Percentiles rank a stretch among this genome's conserved stretches.
phyloP scores from a whole-genome alignment of 345 rosid genomes.

The Draba incana region DNA sequence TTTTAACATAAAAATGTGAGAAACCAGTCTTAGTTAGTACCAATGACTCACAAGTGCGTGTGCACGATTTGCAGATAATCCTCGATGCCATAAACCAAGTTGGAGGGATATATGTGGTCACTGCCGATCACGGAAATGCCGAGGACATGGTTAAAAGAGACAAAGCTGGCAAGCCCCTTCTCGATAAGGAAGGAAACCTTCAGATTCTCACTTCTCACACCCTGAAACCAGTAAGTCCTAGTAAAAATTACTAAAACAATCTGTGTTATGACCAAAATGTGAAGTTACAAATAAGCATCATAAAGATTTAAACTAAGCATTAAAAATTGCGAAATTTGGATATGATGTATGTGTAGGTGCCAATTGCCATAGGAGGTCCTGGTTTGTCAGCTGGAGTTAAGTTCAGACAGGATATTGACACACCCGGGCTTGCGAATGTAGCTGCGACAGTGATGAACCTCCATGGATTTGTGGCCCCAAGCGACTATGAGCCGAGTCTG shows the following conservation, averaged over 20 bases:
- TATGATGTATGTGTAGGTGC: conserved; percentile 58
- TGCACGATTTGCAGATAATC: conserved; percentile 62
- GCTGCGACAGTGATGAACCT: conserved; percentile 98
- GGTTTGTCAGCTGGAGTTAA: conserved; percentile 70
- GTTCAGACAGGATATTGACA: conserved; percentile 69
- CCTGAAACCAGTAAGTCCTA: conserved; percentile 73
- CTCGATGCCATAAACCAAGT: conserved; percentile 80
- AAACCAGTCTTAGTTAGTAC: not conserved
- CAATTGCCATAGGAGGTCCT: conserved; percentile 95
- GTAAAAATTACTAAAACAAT: not conserved
- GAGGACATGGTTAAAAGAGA: conserved; percentile 99
- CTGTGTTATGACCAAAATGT: not conserved
- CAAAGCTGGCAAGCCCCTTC: conserved; percentile 74
- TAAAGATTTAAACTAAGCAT: conserved; percentile 6
- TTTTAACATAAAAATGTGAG: not conserved
- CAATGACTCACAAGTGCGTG: conserved; percentile 10
- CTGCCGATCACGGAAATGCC: conserved; percentile 98
- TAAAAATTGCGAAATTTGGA: not conserved
- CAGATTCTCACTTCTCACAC: conserved; percentile 99
- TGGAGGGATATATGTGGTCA: conserved; percentile 87
- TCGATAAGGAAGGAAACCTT: conserved; percentile 76
- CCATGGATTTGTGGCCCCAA: conserved; percentile 86
- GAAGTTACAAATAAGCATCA: conserved; percentile 8
- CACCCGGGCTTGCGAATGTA: conserved; percentile 90
- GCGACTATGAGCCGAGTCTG: conserved; percentile 86